Evolutionary conservation across 257 asterid genomes (phyloP).

Genomic region (Haberlea rhodopensis): DNA sequence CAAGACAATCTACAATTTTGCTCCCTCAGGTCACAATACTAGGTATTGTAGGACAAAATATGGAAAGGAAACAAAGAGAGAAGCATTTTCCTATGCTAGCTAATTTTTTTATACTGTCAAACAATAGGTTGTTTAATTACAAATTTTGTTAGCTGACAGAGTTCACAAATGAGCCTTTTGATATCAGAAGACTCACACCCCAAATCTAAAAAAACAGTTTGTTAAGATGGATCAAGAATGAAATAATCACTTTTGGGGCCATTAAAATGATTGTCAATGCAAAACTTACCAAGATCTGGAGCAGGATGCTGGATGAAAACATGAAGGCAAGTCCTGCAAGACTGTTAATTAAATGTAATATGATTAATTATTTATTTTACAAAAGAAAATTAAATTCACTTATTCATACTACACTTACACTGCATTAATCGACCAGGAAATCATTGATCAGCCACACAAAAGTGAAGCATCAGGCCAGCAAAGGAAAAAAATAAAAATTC

Average conservation of each 20-base stretch:
- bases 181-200: slow-evolving; percentile 2
- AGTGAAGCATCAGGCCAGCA: slow-evolving; percentile 30
- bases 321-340: slow-evolving; percentile 99
- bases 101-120: not conserved
- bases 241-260: slow-evolving; percentile 13
- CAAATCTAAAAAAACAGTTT: slow-evolving; percentile 7
- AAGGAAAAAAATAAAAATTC: slow-evolving; percentile 26
- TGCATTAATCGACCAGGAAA: slow-evolving; percentile 38
- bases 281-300: slow-evolving; percentile 81
- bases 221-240: slow-evolving; percentile 11
- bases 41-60: not conserved
- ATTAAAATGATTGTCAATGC: not conserved
- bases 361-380: slow-evolving; percentile 21
- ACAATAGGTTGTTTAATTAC: slow-evolving; percentile 1
- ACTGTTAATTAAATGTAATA: slow-evolving; percentile 46
- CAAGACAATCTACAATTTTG: not conserved
- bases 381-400: slow-evolving; percentile 23
- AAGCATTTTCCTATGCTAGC: not conserved
- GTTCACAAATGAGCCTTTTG: slow-evolving; percentile 8
- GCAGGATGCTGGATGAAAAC: slow-evolving; percentile 92
- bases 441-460: slow-evolving; percentile 19
- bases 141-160: slow-evolving; percentile 17
- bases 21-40: slow-evolving; percentile 3
- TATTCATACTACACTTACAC: slow-evolving; percentile 62
- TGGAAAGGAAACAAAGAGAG: not conserved